phyloP scores from a whole-genome alignment of 228 moss, liverwort and hornwort species.

The Sphagnum fallax region DNA sequence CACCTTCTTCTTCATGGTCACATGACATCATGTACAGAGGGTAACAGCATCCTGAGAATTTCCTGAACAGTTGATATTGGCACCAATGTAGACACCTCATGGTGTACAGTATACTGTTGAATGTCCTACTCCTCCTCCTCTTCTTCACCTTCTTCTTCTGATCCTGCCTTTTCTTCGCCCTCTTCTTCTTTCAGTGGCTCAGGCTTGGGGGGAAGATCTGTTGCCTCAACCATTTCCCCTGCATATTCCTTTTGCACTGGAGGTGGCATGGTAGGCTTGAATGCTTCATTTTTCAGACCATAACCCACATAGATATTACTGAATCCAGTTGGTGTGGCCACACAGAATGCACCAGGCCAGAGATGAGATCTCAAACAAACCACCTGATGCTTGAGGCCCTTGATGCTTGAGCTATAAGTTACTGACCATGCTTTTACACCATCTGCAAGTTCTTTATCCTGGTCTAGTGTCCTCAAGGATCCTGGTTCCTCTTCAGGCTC shows the following conservation, averaged over 20 bases:
- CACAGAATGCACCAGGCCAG: slow-evolving; percentile 76
- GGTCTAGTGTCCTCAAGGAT: slow-evolving; percentile 37
- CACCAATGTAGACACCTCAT: too few relatives aligned
- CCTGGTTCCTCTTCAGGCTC: slow-evolving; percentile 62
- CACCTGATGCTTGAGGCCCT: slow-evolving; percentile 68
- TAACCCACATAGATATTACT: slow-evolving; percentile 81
- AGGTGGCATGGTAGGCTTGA: slow-evolving; percentile 69
- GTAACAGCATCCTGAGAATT: too few relatives aligned
- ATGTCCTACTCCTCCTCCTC: slow-evolving; percentile 6
- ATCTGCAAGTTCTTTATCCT: slow-evolving; percentile 55
- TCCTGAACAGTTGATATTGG: too few relatives aligned
- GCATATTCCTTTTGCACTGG: slow-evolving; percentile 57
- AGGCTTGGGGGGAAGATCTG: slow-evolving; percentile 73
- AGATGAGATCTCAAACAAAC: slow-evolving; percentile 64
- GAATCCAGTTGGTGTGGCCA: slow-evolving; percentile 62
- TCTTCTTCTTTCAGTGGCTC: slow-evolving; percentile 13
- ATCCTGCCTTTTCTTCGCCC: slow-evolving; percentile 13
- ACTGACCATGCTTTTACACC: slow-evolving; percentile 80
- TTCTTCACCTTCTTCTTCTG: slow-evolving; percentile 29
- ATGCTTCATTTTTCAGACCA: slow-evolving; percentile 62
- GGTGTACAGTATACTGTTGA: too few relatives aligned
- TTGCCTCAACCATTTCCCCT: slow-evolving; percentile 53
- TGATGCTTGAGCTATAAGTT: slow-evolving; percentile 65
- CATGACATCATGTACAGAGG: too few relatives aligned
- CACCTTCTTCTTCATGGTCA: slow-evolving; percentile 17